Conservation (phyloP, 2,329 filamentous ascomycete genomes). For the Metarhizium guizhouense region DNA sequence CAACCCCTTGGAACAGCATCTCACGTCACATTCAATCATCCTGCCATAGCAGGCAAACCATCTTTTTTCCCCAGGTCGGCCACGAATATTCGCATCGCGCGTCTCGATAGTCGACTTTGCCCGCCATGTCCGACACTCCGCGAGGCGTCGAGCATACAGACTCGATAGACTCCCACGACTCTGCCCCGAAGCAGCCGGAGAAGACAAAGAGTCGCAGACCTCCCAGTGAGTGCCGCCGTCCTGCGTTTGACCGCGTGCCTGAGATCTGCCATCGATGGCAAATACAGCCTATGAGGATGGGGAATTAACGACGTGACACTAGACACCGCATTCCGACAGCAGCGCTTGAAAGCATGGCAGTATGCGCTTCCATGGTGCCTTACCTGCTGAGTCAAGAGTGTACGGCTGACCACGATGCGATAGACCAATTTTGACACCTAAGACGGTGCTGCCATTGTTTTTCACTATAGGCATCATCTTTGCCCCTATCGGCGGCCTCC, state of each 20-base stretch:
- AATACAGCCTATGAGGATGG: constrained; percentile 5
- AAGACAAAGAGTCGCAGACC: constrained; percentile 89
- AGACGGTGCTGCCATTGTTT: constrained; percentile 86
- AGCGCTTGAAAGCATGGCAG: constrained; percentile 98
- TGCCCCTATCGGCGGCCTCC: constrained; percentile 78
- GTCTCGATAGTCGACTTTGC: constrained; percentile 9
- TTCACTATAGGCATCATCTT: constrained; percentile 88
- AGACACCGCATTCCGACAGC: constrained; percentile 96
- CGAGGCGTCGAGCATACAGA: constrained; percentile 37
- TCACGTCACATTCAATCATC: constrained; percentile 1
- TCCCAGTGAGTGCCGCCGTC: constrained; percentile 57
- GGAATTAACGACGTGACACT: constrained; percentile 13
- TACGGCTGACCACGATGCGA: constrained; percentile 25
- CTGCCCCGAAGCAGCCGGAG: constrained; percentile 45
- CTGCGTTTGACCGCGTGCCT: not conserved
- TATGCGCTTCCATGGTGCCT: constrained; percentile 37
- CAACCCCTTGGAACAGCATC: constrained; percentile 2
- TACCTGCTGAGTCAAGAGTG: constrained; percentile 1
- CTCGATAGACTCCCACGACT: constrained; percentile 47
- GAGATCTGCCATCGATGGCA: constrained; percentile 1
- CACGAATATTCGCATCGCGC: not conserved
- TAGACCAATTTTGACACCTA: constrained; percentile 89
- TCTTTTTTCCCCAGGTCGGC: not conserved
- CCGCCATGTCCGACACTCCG: constrained; percentile 39
- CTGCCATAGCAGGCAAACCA: not conserved